phyloP scores from a whole-genome alignment of 139 green algal genomes.

The Closterium sp. region DNA sequence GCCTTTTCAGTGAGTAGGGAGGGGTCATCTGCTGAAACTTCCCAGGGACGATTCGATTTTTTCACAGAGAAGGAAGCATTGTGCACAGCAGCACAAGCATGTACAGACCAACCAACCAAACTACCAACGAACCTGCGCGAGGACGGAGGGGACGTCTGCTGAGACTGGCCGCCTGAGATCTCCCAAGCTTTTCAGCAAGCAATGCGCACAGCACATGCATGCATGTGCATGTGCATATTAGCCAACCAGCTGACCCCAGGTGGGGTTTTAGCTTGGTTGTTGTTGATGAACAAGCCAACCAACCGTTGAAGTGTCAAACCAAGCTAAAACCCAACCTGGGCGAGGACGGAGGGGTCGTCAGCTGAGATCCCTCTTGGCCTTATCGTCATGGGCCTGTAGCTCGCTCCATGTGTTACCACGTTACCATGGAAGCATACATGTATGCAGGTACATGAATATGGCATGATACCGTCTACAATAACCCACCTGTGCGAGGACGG shows the following conservation, averaged over 20 bases:
- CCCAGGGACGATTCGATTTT: too few species aligned
- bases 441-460: background rate
- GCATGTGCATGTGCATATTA: background rate
- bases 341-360: conserved; percentile 5
- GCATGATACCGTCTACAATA: too few species aligned
- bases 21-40: too few species aligned
- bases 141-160: conserved; percentile 10
- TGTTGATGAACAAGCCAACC: too few species aligned
- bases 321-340: conserved; percentile 12
- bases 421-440: background rate
- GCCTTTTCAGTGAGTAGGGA: background rate
- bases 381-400: conserved; percentile 21
- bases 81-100: too few species aligned
- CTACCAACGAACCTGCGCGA: conserved; percentile 4
- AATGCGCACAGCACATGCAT: too few species aligned
- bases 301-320: too few species aligned
- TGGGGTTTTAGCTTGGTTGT: too few species aligned
- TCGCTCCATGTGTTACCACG: conserved; percentile 35
- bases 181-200: too few species aligned
- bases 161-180: background rate
- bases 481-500: background rate
- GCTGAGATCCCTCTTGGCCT: background rate
- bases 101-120: too few species aligned
- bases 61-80: too few species aligned
- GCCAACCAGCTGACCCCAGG: too few species aligned